Evolutionary conservation across 1,284 basidiomycete genomes (phyloP), one percentile per base, ranked within the genome.

Genomic region (Trichosporon asahii): DNA sequence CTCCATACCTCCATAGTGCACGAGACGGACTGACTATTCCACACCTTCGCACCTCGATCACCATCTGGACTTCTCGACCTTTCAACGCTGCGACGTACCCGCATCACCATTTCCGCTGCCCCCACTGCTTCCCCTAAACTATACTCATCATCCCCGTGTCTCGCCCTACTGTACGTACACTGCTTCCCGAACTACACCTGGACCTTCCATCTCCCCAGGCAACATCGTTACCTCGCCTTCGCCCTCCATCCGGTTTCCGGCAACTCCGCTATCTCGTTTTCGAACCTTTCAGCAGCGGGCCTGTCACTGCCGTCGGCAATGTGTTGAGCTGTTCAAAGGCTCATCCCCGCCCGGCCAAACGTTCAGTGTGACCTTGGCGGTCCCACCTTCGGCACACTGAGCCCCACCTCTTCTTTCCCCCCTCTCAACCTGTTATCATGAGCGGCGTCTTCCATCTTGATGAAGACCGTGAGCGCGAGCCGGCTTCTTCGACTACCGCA

Each of bases 361-460:
- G 33, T 27, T 64, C 61, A 35, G 61, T 37, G 61, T 40, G 31
- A 64, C 31, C 61, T 40, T 12, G 31, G 8, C 15, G 8, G 31
- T 40, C 14, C 61, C 61, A 64, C 35, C 35, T 4, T 18, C 11
- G 23, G 3, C 27, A 11, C 53, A 27, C 4, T 2, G 6, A 33
- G 31, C 25, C 21, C 21, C 35, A 9, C 37, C 35, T 5, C 37
- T n/a, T 15, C 35, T n/a, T n/a, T n/a, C n/a, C n/a, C n/a, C n/a
- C n/a, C n/a, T n/a, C n/a, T 11, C 31, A 33, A 33, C 11, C 31
- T 9, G 31, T 12, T 29, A 68, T 27, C 31, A 71, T 71, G 70
- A 61, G 33, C 57, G 79, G 75, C 14, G 70, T 82, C 63, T 82
- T 82, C 74, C 77, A 76, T 57, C 76, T 82, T 40, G 81, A 82